Evolutionary conservation across 2,329 filamentous ascomycete genomes (phyloP).

Genomic region (Colletotrichum falcatum): DNA sequence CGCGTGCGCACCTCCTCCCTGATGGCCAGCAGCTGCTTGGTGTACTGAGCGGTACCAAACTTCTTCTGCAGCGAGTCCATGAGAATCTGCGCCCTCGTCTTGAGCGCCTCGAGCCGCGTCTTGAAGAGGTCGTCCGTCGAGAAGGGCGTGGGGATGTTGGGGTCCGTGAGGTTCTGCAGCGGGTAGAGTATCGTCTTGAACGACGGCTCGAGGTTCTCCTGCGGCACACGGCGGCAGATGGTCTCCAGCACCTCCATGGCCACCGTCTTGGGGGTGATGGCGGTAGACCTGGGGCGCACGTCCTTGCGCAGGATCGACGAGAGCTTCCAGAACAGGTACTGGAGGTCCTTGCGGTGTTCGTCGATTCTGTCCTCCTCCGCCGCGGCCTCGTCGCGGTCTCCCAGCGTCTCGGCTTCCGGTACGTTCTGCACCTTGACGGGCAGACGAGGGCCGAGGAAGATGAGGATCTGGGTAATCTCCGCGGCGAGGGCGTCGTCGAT

Average conservation of each 20-base stretch:
- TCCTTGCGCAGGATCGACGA: constrained; percentile 85
- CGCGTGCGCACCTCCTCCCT: constrained; percentile 78
- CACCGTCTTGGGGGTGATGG: constrained; percentile 79
- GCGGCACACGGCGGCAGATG: constrained; percentile 72
- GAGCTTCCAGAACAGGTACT: constrained; percentile 83
- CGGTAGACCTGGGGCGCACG: constrained; percentile 70
- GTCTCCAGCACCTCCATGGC: constrained; percentile 80
- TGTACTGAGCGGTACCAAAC: constrained; percentile 83
- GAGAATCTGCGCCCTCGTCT: constrained; percentile 78
- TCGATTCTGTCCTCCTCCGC: constrained; percentile 49
- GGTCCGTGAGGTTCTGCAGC: constrained; percentile 87
- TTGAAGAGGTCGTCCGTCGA: constrained; percentile 79
- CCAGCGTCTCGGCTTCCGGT: constrained; percentile 55
- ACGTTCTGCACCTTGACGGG: constrained; percentile 47
- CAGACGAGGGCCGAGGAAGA: constrained; percentile 79
- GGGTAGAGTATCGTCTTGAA: constrained; percentile 70
- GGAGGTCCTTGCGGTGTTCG: constrained; percentile 58
- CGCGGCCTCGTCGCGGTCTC: constrained; percentile 57
- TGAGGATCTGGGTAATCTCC: constrained; percentile 83
- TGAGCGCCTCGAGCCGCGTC: constrained; percentile 76
- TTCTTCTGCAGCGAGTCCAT: constrained; percentile 88
- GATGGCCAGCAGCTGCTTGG: constrained; percentile 78
- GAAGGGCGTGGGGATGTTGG: constrained; percentile 77
- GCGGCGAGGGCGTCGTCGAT: constrained; percentile 81
- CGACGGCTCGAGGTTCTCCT: constrained; percentile 68